A percentile compares a stretch with the other conserved stretches of the same genome.
Conservation (phyloP, 352 stramenopile species). For the Phytophthora colocasiae region DNA sequence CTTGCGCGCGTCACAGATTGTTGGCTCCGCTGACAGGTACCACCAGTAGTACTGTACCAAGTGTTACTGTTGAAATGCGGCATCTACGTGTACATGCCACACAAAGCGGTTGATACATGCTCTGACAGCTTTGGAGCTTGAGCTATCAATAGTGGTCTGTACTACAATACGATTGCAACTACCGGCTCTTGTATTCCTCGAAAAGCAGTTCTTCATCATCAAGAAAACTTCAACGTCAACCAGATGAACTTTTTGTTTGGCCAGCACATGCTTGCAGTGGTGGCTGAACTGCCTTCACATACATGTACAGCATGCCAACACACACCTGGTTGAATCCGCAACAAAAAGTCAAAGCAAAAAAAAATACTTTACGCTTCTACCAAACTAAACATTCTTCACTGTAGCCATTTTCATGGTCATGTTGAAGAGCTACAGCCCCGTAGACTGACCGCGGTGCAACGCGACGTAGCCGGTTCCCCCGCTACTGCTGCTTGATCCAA, state of each 20-base stretch:
- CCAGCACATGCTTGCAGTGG: background rate
- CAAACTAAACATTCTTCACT: background rate
- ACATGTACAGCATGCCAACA: background rate
- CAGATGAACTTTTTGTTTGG: conserved; percentile 1
- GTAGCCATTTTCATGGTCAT: conserved; percentile 5
- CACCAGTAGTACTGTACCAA: conserved; percentile 10
- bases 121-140: too few relatives aligned
- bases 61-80: conserved; percentile 24
- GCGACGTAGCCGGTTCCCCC: conserved; percentile 29
- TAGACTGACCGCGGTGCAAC: conserved; percentile 30
- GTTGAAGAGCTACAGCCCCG: conserved; percentile 19
- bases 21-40: too few relatives aligned
- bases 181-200: too few relatives aligned
- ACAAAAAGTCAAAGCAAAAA: background rate
- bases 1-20: too few relatives aligned
- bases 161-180: too few relatives aligned
- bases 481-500: conserved; percentile 29
- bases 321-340: background rate
- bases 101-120: too few relatives aligned
- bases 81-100: too few relatives aligned
- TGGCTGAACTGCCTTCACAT: background rate
- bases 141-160: too few relatives aligned
- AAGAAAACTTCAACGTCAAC: conserved; percentile 10
- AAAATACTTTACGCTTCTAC: conserved; percentile 5
- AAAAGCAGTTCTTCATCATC: too few relatives aligned